Conservation (phyloP, 768 basidiomycete genomes). For the Gymnopilus junonius region DNA sequence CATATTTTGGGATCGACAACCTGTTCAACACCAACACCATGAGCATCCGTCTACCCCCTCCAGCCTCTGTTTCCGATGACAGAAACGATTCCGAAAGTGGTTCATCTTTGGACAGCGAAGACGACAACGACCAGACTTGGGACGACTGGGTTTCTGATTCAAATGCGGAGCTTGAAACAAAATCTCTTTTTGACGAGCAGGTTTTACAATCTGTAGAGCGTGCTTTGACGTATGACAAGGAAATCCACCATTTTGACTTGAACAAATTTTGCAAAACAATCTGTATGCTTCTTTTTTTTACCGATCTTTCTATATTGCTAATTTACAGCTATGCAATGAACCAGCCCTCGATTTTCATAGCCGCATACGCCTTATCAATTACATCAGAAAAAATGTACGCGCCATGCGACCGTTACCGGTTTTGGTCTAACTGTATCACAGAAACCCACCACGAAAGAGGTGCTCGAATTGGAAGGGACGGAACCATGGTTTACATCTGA, state of each 20-base stretch:
- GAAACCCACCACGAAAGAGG: slow-evolving; percentile 57
- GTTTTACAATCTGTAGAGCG: slow-evolving; percentile 60
- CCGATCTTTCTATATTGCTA: neutral
- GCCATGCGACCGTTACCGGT: neutral
- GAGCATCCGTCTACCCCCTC: slow-evolving; percentile 44
- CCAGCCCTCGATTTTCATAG: slow-evolving; percentile 79
- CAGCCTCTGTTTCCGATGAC: slow-evolving; percentile 26
- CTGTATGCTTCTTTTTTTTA: slow-evolving; percentile 46
- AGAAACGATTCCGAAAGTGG: slow-evolving; percentile 17
- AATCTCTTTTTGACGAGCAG: slow-evolving; percentile 77
- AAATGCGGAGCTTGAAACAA: slow-evolving; percentile 52
- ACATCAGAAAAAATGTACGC: slow-evolving; percentile 75
- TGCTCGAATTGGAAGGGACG: slow-evolving; percentile 52
- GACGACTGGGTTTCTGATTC: slow-evolving; percentile 85
- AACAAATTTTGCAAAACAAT: slow-evolving; percentile 51
- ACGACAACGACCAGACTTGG: slow-evolving; percentile 65
- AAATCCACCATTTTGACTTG: slow-evolving; percentile 66
- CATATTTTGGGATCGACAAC: slow-evolving; percentile 15
- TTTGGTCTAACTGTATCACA: slow-evolving; percentile 30
- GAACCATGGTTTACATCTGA: slow-evolving; percentile 76
- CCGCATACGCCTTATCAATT: slow-evolving; percentile 84
- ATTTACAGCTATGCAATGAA: neutral
- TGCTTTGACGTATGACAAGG: slow-evolving; percentile 65
- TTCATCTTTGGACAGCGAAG: slow-evolving; percentile 25
- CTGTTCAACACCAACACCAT: slow-evolving; percentile 29